Percentiles rank a stretch among this genome's conserved stretches.
phyloP scores from a whole-genome alignment of 805 yeast species.

The Torulaspora delbrueckii region DNA sequence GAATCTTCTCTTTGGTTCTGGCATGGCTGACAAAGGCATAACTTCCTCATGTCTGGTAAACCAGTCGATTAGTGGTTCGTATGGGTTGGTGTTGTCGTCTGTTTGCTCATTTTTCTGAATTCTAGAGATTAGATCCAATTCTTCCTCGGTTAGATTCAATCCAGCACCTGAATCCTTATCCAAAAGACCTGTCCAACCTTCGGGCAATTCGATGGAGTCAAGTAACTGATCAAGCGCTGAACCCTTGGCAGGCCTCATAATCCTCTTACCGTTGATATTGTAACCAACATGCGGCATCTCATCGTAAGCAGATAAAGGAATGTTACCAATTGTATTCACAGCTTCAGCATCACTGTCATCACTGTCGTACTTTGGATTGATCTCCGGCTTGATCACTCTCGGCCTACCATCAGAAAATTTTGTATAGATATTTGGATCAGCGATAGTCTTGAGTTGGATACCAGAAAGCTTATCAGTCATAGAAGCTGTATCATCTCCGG shows the following conservation, averaged over 20 bases:
- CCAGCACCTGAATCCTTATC: conserved; percentile 85
- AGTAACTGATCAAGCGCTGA: conserved; percentile 86
- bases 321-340: conserved; percentile 85
- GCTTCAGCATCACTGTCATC: conserved; percentile 87
- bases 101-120: conserved; percentile 82
- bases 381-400: conserved; percentile 80
- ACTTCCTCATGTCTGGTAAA: conserved; percentile 77
- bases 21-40: conserved; percentile 89
- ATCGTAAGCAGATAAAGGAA: conserved; percentile 90
- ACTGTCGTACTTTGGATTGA: conserved; percentile 89
- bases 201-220: conserved; percentile 90
- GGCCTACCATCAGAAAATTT: conserved; percentile 72
- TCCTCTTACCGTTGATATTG: conserved; percentile 93
- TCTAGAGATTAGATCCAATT: conserved; percentile 79
- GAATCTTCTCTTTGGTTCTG: conserved; percentile 96
- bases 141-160: conserved; percentile 79
- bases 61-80: conserved; percentile 94
- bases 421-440: conserved; percentile 43
- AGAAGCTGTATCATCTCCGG: conserved; percentile 42
- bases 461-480: conserved; percentile 53
- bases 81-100: conserved; percentile 75
- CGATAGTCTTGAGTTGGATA: conserved; percentile 47
- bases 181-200: conserved; percentile 96
- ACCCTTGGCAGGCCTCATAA: conserved; percentile 98
- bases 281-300: conserved; percentile 97